Conservation (phyloP, 768 basidiomycete species). For the Cubamyces sp. region DNA sequence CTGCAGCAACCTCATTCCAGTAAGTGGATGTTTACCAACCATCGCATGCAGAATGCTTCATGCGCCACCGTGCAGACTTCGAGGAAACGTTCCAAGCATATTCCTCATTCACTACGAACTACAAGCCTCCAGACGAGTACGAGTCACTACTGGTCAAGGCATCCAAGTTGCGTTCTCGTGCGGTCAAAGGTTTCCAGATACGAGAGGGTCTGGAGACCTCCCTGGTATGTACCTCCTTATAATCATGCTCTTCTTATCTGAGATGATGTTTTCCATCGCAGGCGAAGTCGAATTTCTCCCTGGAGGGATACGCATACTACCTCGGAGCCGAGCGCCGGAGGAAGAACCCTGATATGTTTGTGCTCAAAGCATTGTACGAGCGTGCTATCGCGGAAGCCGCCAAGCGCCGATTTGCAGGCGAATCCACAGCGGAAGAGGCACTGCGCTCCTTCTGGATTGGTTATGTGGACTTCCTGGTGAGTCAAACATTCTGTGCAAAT, state of each 20-base stretch:
- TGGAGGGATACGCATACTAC: constrained; percentile 66
- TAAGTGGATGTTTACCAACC: constrained; percentile 35
- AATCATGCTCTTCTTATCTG: too few species aligned
- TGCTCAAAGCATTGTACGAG: constrained; percentile 67
- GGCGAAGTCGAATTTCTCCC: constrained; percentile 40
- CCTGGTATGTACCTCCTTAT: constrained; percentile 49
- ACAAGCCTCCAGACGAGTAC: constrained; percentile 76
- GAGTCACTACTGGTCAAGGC: constrained; percentile 76
- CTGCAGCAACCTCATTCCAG: constrained; percentile 79
- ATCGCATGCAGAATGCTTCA: too few species aligned
- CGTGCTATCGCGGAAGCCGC: constrained; percentile 77
- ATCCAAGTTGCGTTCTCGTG: constrained; percentile 67
- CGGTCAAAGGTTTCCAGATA: constrained; percentile 61
- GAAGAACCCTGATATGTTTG: constrained; percentile 59
- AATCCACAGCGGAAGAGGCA: constrained; percentile 58
- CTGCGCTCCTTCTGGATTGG: constrained; percentile 73
- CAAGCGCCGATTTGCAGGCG: constrained; percentile 55
- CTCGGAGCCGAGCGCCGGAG: constrained; percentile 63
- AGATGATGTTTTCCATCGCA: constrained; percentile 9
- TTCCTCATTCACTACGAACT: constrained; percentile 85
- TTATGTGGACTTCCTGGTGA: constrained; percentile 71
- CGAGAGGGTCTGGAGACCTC: constrained; percentile 65
- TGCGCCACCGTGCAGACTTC: constrained; percentile 49
- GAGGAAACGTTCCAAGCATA: constrained; percentile 86
- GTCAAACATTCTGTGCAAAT: constrained; percentile 28